Conservation (phyloP, 1,139 yeast genomes). For the Hemisphaericaspora xylofermentans region DNA sequence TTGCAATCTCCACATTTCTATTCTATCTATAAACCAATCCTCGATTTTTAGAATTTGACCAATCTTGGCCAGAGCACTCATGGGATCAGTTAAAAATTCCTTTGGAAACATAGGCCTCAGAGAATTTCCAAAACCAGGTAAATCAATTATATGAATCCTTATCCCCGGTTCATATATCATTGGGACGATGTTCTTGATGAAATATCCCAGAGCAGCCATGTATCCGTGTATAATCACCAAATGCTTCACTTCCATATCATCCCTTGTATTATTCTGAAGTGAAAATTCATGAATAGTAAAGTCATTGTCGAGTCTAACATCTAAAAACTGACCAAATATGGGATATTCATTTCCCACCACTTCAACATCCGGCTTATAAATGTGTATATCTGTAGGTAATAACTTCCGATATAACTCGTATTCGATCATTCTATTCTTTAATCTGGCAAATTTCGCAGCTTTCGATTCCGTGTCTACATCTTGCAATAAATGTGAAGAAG, state of each 20-base stretch:
- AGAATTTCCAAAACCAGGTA: conserved; percentile 49
- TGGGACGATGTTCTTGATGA: conserved; percentile 38
- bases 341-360: conserved; percentile 4
- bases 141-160: conserved; percentile 36
- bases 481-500: conserved; percentile 8
- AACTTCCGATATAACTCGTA: conserved; percentile 37
- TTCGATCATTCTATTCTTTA: conserved; percentile 30
- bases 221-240: conserved; percentile 45
- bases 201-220: conserved; percentile 49
- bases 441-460: conserved; percentile 19
- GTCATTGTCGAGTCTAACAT: conserved; percentile 28
- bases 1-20: conserved; percentile 38
- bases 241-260: conserved; percentile 19
- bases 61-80: conserved; percentile 23
- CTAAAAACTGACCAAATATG: conserved; percentile 27
- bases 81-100: conserved; percentile 26
- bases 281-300: conserved; percentile 39
- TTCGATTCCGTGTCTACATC: background rate
- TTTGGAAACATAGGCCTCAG: conserved; percentile 41
- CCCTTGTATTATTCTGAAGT: conserved; percentile 23
- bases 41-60: conserved; percentile 36
- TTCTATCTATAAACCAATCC: conserved; percentile 43
- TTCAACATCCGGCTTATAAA: conserved; percentile 20
- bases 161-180: conserved; percentile 33
- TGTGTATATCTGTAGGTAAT: conserved; percentile 30